Evolutionary conservation across 139 green algal species (phyloP), one percentile per base, ranked within the genome.

Genomic region (Chlorella ohadii): DNA sequence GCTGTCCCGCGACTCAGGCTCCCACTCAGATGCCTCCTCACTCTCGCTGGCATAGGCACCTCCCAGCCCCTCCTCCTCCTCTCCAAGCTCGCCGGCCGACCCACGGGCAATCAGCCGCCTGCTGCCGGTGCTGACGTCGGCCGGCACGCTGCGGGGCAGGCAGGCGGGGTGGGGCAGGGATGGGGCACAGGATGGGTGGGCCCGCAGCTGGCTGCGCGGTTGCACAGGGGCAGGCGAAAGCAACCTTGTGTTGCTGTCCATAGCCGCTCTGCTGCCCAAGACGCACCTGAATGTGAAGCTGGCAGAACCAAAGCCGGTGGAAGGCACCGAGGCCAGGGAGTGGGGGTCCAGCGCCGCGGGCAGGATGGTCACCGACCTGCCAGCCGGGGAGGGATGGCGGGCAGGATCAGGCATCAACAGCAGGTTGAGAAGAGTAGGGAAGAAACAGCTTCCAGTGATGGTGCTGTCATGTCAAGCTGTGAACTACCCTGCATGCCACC

Each of bases 291-390:
- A 81, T 4, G 75, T 65, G 57, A 81, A 81, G 56, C 19, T 38
- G 56, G 57, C 56, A 27, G 15, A 38, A 22, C 75, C 75, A 57
- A 81, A 81, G 39, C 38, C 27, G 25, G 9, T 25, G 1, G 57
- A 56, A n/a, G 83, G 83, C 28, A 84, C 63, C 25, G 78, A 87
- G 76, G 88, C 87, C 61, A 94, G 83, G 15, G 89, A 93, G 89
- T 95, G 92, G 9, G 92, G 92, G 28, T 79, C 84, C 22, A 93
- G 84, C 31, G 88, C 88, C 28, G 81, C 79, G 0, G 92, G 89
- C 44, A 92, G 87, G 72, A 95, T 85, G 20, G 90, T 88, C 61
- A 83, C 77, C 61, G 78, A 73, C 78, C 78, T 72, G 78, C 59
- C 22, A 55, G 33, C 23, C 3, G 55, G 36, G 36, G 75, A 72